Evolutionary conservation across 768 basidiomycete genomes (phyloP), one percentile per base, ranked within the genome.

Genomic region (Amanita exitialis): DNA sequence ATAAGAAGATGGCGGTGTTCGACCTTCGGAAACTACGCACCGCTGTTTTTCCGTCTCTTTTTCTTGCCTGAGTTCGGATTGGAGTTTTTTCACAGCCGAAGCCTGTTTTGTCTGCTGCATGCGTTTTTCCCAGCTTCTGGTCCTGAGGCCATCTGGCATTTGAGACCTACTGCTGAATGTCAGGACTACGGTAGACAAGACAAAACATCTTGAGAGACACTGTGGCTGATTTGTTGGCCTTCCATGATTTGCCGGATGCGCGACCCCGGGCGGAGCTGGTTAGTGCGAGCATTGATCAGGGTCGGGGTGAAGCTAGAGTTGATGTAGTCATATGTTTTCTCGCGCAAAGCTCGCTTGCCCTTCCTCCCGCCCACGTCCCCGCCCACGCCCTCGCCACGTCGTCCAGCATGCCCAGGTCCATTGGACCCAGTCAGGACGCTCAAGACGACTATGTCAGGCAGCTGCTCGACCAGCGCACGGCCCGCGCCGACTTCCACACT

Each of bases 21-120:
- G 25, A 41, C 27, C 6, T 28, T 34, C 45, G 36, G 43, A 20
- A 48, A 34, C 23, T 38, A 61, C 66, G 50, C 53, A 82, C 87
- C 83, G 73, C 54, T 74, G 69, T 43, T 74, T 67, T 58, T 89
- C 88, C 3, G 80, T 76, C 57, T 75, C 68, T 58, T 88, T 90
- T 63, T 90, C 89, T 42, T 85, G 81, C 61, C 78, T 84, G 56
- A 91, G 73, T 56, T 89, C 88, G 8, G 64, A 59, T 64, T 89
- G 72, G 27, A 91, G 69, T 61, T 83, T 82, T 65, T 87, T 90
- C 54, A 86, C 75, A 16, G 89, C 84, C 35, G 71, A 70, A 16
- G 77, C 77, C 58, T 77, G 78, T 61, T 77, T 78, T 21, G 79
- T 78, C 61, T 80, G 79, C 53, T 77, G 71, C 77, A 88, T 86